Evolutionary conservation across 2,329 filamentous ascomycete genomes (phyloP), one percentile per base, ranked within the genome.

Genomic region (Berkeleyomyces basicola): DNA sequence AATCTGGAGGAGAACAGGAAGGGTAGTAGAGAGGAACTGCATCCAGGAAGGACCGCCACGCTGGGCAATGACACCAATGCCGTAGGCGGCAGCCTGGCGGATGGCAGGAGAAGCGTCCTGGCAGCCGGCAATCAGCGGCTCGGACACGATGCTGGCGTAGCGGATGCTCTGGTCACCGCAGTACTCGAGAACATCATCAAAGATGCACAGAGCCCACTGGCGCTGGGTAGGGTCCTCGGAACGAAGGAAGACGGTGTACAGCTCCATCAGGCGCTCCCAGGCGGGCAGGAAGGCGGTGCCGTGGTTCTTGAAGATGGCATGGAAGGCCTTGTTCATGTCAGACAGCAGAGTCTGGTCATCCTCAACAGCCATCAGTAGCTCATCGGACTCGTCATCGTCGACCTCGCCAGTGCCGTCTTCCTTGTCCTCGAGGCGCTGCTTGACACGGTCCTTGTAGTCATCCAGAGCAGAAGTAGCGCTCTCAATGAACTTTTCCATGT

Each of bases 241-340:
- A 49, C 81, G 82, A 67, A 96, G 85, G 73, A 97, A 97, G 40
- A 79, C 79, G 68, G 91, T 85, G 72, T 97, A 97, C 63, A 90
- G 95, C 9, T 81, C 77, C 72, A 96, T 83, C 33, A 99, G 79
- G 61, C 83, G 82, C 71, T 96, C 88, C 91, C 92, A 99, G 49
- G 89, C 79, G 4, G 85, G 86, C 61, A 99, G 79, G 79, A 99
- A 99, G 9, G 81, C 77, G 7, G 84, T 79, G 33, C 89, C 88
- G 72, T 96, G 90, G 76, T 96, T 91, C 79, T 97, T 97, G 81
- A 99, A 99, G 67, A 99, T 90, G 65, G 90, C 92, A 75, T 99
- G 93, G 81, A 95, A 99, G 0, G 93, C 92, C 79, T 99, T 99
- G 82, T 99, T 99, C 93, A 99, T 99, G 71, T 99, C 93, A 1